Evolutionary conservation across 1,284 basidiomycete species (phyloP).

Genomic region (Ceratobasidium sp.): DNA sequence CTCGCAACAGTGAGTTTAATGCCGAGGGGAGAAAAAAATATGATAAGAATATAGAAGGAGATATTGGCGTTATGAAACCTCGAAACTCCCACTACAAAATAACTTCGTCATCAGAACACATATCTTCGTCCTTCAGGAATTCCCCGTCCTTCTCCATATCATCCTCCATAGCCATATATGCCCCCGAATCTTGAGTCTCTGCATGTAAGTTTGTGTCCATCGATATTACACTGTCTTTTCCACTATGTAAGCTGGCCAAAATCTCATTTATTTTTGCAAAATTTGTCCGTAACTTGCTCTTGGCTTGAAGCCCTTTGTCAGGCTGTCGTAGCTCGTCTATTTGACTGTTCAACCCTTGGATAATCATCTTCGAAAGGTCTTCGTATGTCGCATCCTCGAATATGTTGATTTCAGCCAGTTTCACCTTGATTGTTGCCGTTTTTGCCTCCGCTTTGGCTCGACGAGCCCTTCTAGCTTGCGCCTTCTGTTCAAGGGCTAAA

Average conservation of each 20-base stretch:
- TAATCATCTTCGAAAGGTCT: neutral
- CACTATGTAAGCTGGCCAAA: neutral
- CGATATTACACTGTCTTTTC: neutral
- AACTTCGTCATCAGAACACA: neutral
- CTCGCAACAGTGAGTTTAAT: neutral
- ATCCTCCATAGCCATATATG: neutral
- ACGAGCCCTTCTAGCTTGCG: neutral
- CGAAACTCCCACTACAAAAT: neutral
- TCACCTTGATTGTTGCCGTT: neutral
- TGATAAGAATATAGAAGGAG: neutral
- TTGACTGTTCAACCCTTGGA: constrained; percentile 1
- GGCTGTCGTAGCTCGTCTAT: constrained; percentile 3
- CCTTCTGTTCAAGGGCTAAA: neutral
- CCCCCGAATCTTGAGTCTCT: neutral
- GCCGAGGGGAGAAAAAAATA: too few species aligned
- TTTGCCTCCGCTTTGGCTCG: neutral
- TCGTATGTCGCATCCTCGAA: neutral
- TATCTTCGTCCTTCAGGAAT: neutral
- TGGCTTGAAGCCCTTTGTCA: neutral
- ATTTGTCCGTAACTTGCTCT: neutral
- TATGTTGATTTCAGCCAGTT: neutral
- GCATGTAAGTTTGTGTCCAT: neutral
- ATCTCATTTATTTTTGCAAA: neutral
- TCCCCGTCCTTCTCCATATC: neutral
- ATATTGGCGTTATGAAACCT: neutral